Evolutionary conservation across 495 filamentous ascomycete species (phyloP).

Genomic region (Aspergillus affinis): DNA sequence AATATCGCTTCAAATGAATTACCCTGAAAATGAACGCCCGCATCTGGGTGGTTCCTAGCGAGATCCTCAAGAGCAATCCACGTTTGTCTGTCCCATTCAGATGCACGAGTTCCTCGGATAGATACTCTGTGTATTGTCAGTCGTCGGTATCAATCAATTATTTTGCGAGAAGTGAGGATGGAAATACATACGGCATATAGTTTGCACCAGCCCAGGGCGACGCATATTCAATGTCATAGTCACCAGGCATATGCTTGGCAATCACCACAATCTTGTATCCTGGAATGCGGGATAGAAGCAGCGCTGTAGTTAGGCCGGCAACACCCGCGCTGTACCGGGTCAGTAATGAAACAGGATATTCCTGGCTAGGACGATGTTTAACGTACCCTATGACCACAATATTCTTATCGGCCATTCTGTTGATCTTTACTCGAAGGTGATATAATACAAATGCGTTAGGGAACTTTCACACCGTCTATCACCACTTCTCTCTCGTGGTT

Average conservation of each 20-base stretch:
- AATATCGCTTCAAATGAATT: conserved; percentile 2
- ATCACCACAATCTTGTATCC: conserved; percentile 66
- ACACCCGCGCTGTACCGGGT: conserved; percentile 69
- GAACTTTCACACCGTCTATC: no score
- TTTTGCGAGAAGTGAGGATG: no score
- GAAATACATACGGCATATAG: conserved; percentile 62
- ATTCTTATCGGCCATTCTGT: conserved; percentile 1
- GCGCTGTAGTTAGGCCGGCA: conserved; percentile 76
- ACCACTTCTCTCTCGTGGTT: no score
- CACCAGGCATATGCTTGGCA: conserved; percentile 75
- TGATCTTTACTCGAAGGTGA: no score
- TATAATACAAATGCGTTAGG: no score
- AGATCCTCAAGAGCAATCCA: conserved; percentile 60
- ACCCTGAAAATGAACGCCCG: conserved; percentile 83
- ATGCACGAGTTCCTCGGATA: neutral
- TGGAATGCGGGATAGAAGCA: conserved; percentile 65
- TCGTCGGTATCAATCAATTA: neutral
- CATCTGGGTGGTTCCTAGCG: conserved; percentile 66
- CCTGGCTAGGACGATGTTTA: neutral
- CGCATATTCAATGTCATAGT: conserved; percentile 90
- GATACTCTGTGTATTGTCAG: neutral
- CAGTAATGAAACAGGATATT: neutral
- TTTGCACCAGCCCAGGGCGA: conserved; percentile 93
- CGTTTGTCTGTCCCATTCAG: conserved; percentile 56
- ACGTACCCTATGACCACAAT: conserved; percentile 10